Evolutionary conservation across 805 yeast species (phyloP), one percentile per base, ranked within the genome.

Genomic region (Zygosaccharomyces pseudorouxii): DNA sequence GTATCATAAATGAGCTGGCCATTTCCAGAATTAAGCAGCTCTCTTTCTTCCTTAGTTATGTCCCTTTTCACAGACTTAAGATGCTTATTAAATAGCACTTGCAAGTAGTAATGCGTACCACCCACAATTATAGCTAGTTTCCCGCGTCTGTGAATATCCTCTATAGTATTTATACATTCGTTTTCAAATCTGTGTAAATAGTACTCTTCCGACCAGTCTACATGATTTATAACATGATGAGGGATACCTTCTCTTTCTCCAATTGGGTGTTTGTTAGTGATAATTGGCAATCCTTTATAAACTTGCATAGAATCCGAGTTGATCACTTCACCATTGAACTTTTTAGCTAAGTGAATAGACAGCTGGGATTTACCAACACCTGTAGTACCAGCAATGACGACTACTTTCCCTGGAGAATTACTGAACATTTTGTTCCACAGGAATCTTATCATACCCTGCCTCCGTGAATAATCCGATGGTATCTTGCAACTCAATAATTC

Each of bases 261-360:
- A 0, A 84, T 51, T 0, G 99, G 98, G 58, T 93, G 98, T 60
- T 93, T 93, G 60, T 93, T 93, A 12, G 99, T 87, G 51, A 93
- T 88, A 9, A 80, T 79, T 11, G 85, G 88, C 0, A 81, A 69
- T 0, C 79, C 82, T 35, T 72, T 69, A 66, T 93, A 93, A 74
- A 93, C 86, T 67, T 93, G 99, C 97, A 93, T 90, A 1, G 98
- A 89, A 64, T 93, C 99, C 0, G 96, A 96, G 67, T 93, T 93
- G 54, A 93, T 86, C 54, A 93, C 75, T 62, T 93, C 98, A 18
- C 98, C 98, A 60, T 82, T 77, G 45, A 85, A 76, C 23, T 75
- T 75, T 55, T 78, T 74, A 9, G 97, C 97, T 18, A 93, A 64
- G 51, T 89, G 92, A 36, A 58, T 60, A 7, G 71, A 64, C 59